Percentiles rank a stretch among this genome's conserved stretches.
phyloP scores from a whole-genome alignment of 2,329 filamentous ascomycete species.

The Alternaria alternata region DNA sequence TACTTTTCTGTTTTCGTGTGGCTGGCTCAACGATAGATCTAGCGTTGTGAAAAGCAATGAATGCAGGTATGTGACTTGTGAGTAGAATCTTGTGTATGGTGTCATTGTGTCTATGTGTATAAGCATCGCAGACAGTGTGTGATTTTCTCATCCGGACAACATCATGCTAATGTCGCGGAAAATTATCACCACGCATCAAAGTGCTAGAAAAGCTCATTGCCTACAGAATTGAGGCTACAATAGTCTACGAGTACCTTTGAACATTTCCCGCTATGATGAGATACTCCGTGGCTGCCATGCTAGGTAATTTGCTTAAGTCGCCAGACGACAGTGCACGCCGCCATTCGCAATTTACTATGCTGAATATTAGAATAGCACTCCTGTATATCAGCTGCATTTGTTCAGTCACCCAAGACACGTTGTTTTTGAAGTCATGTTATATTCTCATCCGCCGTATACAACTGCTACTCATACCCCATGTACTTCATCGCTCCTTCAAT shows the following conservation, averaged over 20 bases:
- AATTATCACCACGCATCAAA: neutral
- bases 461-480: slow-evolving; percentile 12
- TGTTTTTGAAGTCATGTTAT: slow-evolving; percentile 24
- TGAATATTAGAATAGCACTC: neutral
- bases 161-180: neutral
- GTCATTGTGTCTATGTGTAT: neutral
- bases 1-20: neutral
- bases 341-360: neutral
- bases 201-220: neutral
- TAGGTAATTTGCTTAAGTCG: neutral
- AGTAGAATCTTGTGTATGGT: neutral
- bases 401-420: neutral
- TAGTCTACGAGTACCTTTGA: neutral
- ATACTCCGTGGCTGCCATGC: neutral
- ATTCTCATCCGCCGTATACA: slow-evolving; percentile 13
- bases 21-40: neutral
- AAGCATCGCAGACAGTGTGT: neutral
- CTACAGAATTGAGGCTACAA: neutral
- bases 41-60: neutral
- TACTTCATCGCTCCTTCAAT: slow-evolving; percentile 25
- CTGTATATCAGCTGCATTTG: neutral
- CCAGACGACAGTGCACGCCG: neutral
- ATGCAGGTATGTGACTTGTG: neutral
- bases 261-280: neutral
- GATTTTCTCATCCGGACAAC: neutral